phyloP scores from a whole-genome alignment of 1,139 yeast species.

The Saccharomyces hybrid region DNA sequence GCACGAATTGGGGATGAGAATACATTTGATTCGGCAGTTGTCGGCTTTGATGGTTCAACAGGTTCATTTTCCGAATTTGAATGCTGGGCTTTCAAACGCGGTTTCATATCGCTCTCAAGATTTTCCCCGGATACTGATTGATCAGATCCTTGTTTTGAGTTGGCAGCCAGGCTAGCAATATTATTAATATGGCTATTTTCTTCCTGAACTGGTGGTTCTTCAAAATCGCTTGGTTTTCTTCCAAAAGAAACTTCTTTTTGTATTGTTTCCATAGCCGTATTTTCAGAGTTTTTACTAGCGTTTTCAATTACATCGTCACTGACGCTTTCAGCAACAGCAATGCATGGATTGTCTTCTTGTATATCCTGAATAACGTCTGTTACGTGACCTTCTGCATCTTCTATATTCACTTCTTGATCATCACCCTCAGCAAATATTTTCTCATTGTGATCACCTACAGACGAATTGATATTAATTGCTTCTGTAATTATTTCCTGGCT shows the following conservation, averaged over 20 bases:
- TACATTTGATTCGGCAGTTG: not conserved
- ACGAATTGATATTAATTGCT: not conserved
- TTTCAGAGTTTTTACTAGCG: not conserved
- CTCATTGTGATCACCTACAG: not conserved
- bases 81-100: not conserved
- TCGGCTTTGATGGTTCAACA: not conserved
- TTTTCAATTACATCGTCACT: not conserved
- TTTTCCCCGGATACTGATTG: not conserved
- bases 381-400: not conserved
- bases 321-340: not conserved
- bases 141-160: not conserved
- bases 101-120: not conserved
- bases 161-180: not conserved
- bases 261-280: not conserved
- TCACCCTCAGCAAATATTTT: not conserved
- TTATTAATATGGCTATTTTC: not conserved
- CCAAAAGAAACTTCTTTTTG: not conserved
- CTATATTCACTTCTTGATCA: not conserved
- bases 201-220: not conserved
- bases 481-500: not conserved
- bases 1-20: conserved; percentile 14
- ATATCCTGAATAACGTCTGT: not conserved
- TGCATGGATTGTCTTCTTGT: not conserved
- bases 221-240: not conserved
- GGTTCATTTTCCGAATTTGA: not conserved